phyloP scores from a whole-genome alignment of 176 grass and related monocot genomes.

The Thalia dealbata region DNA sequence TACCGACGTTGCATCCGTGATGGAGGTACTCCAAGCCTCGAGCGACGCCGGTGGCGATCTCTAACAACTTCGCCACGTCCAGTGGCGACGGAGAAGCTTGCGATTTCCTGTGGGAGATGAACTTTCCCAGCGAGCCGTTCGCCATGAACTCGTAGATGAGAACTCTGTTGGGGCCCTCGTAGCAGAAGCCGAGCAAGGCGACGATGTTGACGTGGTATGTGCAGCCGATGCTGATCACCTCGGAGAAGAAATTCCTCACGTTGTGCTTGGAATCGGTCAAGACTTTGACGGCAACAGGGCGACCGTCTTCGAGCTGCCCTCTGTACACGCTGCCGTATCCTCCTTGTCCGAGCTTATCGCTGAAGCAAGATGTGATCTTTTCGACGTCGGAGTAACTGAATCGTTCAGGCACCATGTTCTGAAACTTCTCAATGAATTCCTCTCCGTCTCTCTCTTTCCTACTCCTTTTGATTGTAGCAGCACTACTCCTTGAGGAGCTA shows the following conservation, averaged over 20 bases:
- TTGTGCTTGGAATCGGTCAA: background rate
- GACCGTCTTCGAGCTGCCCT: background rate
- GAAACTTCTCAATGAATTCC: background rate
- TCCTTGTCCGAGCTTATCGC: background rate
- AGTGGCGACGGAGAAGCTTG: background rate
- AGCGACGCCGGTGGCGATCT: background rate
- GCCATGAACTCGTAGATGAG: background rate
- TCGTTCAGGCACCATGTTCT: background rate
- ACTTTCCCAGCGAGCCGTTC: background rate
- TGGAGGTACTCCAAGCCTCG: background rate
- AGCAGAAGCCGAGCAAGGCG: background rate
- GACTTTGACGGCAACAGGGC: background rate
- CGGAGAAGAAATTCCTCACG: background rate
- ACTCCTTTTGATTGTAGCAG: too few species aligned
- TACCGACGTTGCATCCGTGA: background rate
- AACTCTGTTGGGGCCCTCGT: background rate
- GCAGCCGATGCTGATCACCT: background rate
- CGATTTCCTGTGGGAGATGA: background rate
- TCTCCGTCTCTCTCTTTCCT: too few species aligned
- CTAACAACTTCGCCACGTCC: background rate
- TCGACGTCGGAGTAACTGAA: background rate
- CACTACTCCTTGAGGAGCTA: too few species aligned
- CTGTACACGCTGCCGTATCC: background rate
- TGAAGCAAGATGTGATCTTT: background rate
- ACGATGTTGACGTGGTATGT: background rate